phyloP scores from a whole-genome alignment of 805 yeast genomes.

The Wickerhamomyces rabaulensis region DNA sequence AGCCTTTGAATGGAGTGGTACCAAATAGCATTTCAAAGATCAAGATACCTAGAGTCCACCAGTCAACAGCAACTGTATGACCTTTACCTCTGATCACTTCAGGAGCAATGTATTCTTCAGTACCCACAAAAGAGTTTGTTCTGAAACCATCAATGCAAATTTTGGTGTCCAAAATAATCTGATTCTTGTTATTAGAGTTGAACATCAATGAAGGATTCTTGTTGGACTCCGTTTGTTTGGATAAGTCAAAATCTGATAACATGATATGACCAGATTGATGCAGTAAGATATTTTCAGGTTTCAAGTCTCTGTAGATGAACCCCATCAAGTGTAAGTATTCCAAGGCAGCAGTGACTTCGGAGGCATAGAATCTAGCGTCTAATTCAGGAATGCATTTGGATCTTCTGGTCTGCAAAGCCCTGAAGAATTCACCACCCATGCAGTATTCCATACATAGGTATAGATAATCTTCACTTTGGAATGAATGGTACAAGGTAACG shows the following conservation, averaged over 20 bases:
- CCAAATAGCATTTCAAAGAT: constrained; percentile 94
- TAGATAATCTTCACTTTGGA: constrained; percentile 87
- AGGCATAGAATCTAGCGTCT: constrained; percentile 91
- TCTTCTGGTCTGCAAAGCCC: constrained; percentile 89
- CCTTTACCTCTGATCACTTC: constrained; percentile 97
- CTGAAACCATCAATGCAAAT: constrained; percentile 94
- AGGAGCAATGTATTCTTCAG: constrained; percentile 98
- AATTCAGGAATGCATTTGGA: constrained; percentile 80
- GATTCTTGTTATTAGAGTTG: constrained; percentile 27
- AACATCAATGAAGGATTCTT: constrained; percentile 65
- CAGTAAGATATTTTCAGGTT: constrained; percentile 90
- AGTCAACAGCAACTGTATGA: constrained; percentile 96
- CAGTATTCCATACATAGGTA: constrained; percentile 98
- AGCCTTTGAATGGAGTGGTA: constrained; percentile 94
- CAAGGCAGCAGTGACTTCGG: constrained; percentile 95
- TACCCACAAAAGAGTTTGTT: constrained; percentile 97
- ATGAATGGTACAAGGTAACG: constrained; percentile 92
- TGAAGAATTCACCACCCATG: constrained; percentile 97
- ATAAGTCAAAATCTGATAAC: constrained; percentile 94
- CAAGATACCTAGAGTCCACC: constrained; percentile 98
- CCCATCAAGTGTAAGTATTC: constrained; percentile 97
- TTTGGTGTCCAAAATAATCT: constrained; percentile 82
- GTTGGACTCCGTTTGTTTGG: constrained; percentile 77
- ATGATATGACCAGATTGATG: constrained; percentile 98
- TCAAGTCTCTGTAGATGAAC: constrained; percentile 90